phyloP scores from a whole-genome alignment of 352 stramenopile species.

The Phytopythium litorale region DNA sequence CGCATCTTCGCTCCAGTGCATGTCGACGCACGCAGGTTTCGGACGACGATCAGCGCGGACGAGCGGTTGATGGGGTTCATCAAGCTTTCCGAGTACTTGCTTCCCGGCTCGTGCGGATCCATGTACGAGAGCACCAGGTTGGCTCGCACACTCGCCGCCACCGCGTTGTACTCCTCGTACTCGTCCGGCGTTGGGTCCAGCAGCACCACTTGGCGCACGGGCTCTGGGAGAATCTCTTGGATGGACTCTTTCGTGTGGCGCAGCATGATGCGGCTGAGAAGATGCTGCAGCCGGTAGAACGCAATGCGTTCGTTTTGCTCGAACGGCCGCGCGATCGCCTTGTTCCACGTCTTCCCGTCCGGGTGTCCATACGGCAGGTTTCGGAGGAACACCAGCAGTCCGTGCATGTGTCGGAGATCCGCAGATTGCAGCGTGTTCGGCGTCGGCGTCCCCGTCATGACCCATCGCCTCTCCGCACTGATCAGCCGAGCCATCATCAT shows the following conservation, averaged over 20 bases:
- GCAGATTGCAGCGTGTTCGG: slow-evolving; percentile 82
- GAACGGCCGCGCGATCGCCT: slow-evolving; percentile 72
- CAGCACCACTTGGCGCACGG: slow-evolving; percentile 40
- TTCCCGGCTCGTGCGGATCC: slow-evolving; percentile 55
- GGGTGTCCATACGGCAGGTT: slow-evolving; percentile 82
- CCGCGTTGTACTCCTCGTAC: slow-evolving; percentile 69
- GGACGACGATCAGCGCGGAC: slow-evolving; percentile 49
- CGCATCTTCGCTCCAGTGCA: slow-evolving; percentile 49
- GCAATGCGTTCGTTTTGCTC: slow-evolving; percentile 49
- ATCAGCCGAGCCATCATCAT: slow-evolving; percentile 84
- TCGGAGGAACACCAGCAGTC: slow-evolving; percentile 88
- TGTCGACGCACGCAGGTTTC: slow-evolving; percentile 57
- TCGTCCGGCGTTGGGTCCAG: slow-evolving; percentile 67
- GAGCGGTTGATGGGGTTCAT: slow-evolving; percentile 70
- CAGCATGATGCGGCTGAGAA: slow-evolving; percentile 93
- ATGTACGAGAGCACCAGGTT: slow-evolving; percentile 81
- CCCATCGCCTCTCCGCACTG: slow-evolving; percentile 87
- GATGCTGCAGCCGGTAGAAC: slow-evolving; percentile 70
- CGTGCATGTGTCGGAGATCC: slow-evolving; percentile 88
- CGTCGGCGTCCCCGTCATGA: slow-evolving; percentile 97
- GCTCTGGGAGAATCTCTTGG: slow-evolving; percentile 43
- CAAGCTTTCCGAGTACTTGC: slow-evolving; percentile 61
- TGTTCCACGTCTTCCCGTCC: slow-evolving; percentile 71
- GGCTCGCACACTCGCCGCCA: slow-evolving; percentile 50
- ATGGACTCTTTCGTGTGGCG: slow-evolving; percentile 94